These are phyloP conservation scores for Nymphaea thermarum DNA, from an alignment of 164 flowering plant species.

Conservation along the genomic window DNA sequence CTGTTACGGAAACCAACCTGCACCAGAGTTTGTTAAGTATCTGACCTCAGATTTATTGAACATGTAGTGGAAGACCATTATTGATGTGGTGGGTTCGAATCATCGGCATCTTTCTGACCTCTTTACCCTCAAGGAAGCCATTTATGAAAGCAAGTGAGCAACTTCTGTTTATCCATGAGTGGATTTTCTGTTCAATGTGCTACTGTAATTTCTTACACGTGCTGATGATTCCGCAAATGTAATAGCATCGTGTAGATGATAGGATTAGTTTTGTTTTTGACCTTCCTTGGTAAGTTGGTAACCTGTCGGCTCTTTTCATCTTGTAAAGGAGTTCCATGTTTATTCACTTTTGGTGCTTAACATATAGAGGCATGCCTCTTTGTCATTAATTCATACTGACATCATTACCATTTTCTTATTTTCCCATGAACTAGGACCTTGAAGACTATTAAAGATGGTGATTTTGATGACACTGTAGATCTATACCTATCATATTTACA, in stretches of 20 bases:
- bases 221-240: too few relatives aligned
- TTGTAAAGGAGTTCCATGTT: neutral
- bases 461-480: constrained; percentile 79
- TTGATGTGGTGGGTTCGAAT: constrained; percentile 75
- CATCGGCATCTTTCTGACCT: constrained; percentile 85
- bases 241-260: too few relatives aligned
- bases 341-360: too few relatives aligned
- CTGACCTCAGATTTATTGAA: constrained; percentile 6
- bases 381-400: too few relatives aligned
- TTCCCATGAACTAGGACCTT: constrained; percentile 31
- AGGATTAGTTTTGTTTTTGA: too few relatives aligned
- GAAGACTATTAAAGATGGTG: constrained; percentile 29
- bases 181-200: too few relatives aligned
- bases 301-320: neutral
- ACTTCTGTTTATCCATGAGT: neutral
- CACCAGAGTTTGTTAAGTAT: neutral
- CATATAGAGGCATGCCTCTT: too few relatives aligned
- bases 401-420: constrained; percentile 1
- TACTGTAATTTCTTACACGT: too few relatives aligned
- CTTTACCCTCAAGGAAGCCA: constrained; percentile 67
- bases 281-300: too few relatives aligned
- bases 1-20: too few relatives aligned
- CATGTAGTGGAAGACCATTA: constrained; percentile 59
- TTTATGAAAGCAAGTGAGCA: constrained; percentile 22
- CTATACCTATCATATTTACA: constrained; percentile 83